Conservation (phyloP, 306 rosid genomes). For the Trifolium subterraneum region DNA sequence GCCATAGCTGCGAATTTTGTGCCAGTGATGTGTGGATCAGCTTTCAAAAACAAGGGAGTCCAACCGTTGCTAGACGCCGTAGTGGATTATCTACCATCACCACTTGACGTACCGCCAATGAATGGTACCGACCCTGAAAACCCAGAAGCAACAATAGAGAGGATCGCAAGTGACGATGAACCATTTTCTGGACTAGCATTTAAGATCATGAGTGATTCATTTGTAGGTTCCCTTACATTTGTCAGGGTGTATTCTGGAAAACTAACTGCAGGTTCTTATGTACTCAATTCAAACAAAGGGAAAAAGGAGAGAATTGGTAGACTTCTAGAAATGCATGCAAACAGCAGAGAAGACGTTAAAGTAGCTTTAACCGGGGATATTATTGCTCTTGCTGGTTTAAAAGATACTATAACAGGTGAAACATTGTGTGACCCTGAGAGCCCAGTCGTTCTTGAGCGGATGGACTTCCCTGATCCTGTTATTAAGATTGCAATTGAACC, state of each 20-base stretch:
- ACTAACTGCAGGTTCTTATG: slow-evolving; percentile 83
- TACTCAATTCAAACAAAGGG: slow-evolving; percentile 88
- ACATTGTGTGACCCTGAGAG: slow-evolving; percentile 79
- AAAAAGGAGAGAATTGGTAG: slow-evolving; percentile 95
- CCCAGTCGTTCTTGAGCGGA: slow-evolving; percentile 86
- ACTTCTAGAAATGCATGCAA: slow-evolving; percentile 96
- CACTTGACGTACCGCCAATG: slow-evolving; percentile 89
- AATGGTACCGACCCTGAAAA: slow-evolving; percentile 91
- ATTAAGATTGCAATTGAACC: slow-evolving; percentile 99
- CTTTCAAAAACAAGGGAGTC: slow-evolving; percentile 98
- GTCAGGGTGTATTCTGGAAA: slow-evolving; percentile 91
- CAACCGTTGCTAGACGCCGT: slow-evolving; percentile 96
- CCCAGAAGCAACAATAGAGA: slow-evolving; percentile 72
- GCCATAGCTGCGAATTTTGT: slow-evolving; percentile 71
- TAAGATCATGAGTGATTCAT: slow-evolving; percentile 97
- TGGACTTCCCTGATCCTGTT: slow-evolving; percentile 99
- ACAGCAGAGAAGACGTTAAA: slow-evolving; percentile 97
- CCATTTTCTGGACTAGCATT: slow-evolving; percentile 96
- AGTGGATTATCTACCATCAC: slow-evolving; percentile 93
- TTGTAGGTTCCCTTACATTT: slow-evolving; percentile 93
- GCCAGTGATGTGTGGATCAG: slow-evolving; percentile 95
- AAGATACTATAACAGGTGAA: slow-evolving; percentile 94
- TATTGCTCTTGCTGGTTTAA: slow-evolving; percentile 90
- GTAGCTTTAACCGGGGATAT: slow-evolving; percentile 89
- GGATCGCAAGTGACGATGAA: slow-evolving; percentile 78